These are phyloP conservation scores for Flueggea neowawraea DNA, from an alignment of 441 rosid genomes.

Conservation along the genomic window DNA sequence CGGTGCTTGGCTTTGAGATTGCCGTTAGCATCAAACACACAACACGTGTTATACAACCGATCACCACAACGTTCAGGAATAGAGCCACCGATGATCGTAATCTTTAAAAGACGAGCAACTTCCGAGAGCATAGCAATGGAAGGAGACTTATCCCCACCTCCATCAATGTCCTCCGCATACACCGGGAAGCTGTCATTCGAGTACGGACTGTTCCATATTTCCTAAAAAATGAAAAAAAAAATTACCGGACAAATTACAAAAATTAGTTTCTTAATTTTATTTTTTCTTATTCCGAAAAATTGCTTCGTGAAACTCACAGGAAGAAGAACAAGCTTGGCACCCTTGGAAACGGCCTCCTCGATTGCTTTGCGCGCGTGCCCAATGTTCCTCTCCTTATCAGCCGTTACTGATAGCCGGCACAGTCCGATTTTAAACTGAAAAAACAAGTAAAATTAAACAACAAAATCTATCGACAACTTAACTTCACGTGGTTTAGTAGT, in stretches of 20 bases:
- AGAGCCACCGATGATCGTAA: conserved; percentile 93
- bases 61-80: conserved; percentile 74
- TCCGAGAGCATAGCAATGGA: conserved; percentile 89
- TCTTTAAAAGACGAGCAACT: conserved; percentile 52
- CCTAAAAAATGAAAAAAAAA: conserved; percentile 43
- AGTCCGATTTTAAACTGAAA: conserved; percentile 81
- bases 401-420: conserved; percentile 74
- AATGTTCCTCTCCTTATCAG: conserved; percentile 78
- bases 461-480: neutral
- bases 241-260: neutral
- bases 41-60: conserved; percentile 79
- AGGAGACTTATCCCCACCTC: conserved; percentile 66
- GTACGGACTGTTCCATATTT: conserved; percentile 92
- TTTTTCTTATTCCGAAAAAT: neutral
- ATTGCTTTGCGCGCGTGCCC: conserved; percentile 64
- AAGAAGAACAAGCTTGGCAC: conserved; percentile 79
- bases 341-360: conserved; percentile 71
- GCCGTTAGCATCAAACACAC: conserved; percentile 76
- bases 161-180: conserved; percentile 91
- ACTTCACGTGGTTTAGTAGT: too few species aligned
- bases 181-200: conserved; percentile 90
- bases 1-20: conserved; percentile 84
- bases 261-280: neutral
- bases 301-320: conserved; percentile 47
- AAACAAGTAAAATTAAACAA: conserved; percentile 4